Evolutionary conservation across 225 moss, liverwort and hornwort species (phyloP).

Genomic region (Pseudoscleropodium purum): DNA sequence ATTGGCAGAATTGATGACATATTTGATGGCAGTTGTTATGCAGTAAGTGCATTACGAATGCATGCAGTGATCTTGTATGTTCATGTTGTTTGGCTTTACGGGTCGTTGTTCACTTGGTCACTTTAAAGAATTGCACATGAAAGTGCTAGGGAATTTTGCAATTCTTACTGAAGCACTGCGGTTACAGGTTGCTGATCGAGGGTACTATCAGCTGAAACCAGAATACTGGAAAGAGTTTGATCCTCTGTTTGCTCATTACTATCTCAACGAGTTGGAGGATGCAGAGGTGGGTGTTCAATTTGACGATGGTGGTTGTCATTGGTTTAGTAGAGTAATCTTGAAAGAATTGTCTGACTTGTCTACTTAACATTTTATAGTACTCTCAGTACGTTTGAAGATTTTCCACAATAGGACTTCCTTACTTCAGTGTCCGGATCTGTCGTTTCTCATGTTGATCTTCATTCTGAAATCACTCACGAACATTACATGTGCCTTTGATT

Average conservation of each 20-base stretch:
- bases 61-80: background rate
- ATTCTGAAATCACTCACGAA: background rate
- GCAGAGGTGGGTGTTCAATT: constrained; percentile 55
- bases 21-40: background rate
- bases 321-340: background rate
- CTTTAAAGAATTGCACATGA: background rate
- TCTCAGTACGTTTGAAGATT: background rate
- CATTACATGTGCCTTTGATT: background rate
- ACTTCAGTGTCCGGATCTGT: background rate
- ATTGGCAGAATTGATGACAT: background rate
- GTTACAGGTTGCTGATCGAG: constrained; percentile 82
- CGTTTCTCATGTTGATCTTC: background rate
- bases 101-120: background rate
- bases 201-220: constrained; percentile 81
- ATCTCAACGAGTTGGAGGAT: constrained; percentile 78
- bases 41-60: background rate
- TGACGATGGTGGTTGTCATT: background rate
- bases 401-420: background rate
- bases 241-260: constrained; percentile 94
- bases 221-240: constrained; percentile 95
- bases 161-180: background rate
- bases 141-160: background rate
- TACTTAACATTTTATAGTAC: background rate
- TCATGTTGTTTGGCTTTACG: background rate
- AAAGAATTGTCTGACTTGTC: background rate